phyloP scores from a whole-genome alignment of 345 rosid genomes.

The Eucalyptus pauciflora region DNA sequence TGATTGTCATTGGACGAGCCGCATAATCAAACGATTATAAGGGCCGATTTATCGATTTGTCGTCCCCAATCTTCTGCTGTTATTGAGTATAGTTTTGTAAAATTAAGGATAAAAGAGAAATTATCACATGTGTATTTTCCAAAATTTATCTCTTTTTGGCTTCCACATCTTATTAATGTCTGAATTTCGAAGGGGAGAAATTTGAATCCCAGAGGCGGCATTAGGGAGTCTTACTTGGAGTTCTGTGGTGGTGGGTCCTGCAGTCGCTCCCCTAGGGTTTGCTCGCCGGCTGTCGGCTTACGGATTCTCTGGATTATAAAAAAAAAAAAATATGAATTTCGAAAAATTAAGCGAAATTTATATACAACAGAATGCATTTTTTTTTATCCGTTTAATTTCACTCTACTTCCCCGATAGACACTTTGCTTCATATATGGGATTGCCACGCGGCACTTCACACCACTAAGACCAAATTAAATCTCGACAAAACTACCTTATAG shows the following conservation, averaged over 20 bases:
- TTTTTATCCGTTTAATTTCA: not conserved
- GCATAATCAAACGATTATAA: not conserved
- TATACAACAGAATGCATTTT: not conserved
- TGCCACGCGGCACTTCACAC: not conserved
- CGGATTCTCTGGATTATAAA: too few species aligned
- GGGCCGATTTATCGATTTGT: not conserved
- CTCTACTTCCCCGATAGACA: not conserved
- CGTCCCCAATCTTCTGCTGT: not conserved
- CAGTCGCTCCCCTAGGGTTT: too few species aligned
- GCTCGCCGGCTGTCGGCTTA: too few species aligned
- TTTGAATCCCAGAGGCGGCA: too few species aligned
- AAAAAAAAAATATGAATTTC: not conserved
- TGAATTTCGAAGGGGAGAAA: not conserved
- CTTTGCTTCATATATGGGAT: not conserved
- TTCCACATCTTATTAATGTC: not conserved
- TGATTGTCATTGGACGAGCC: not conserved
- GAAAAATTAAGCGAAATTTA: not conserved
- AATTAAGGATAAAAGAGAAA: not conserved
- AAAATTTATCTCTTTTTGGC: not conserved
- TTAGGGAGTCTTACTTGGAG: too few species aligned
- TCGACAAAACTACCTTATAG: too few species aligned
- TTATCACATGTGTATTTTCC: not conserved
- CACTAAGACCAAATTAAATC: not conserved
- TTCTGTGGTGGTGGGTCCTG: too few species aligned
- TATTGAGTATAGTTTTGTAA: not conserved